These are phyloP conservation scores for Magnaporthiopsis poae DNA, from an alignment of 2,329 filamentous ascomycete species.

Conservation along the genomic window DNA sequence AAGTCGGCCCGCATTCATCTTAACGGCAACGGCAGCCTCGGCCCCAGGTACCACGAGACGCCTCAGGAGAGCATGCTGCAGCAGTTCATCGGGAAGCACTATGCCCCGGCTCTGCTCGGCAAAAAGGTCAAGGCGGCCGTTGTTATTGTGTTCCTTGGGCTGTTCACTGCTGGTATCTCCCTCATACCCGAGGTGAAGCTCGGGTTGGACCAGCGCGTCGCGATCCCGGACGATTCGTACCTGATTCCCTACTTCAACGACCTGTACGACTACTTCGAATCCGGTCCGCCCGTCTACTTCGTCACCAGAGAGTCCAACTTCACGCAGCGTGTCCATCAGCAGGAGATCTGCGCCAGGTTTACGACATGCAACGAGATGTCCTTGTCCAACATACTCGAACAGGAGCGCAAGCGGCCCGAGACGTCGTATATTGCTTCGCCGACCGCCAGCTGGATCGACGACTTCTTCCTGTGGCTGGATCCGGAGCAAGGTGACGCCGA, in stretches of 20 bases:
- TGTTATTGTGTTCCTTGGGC: conserved; percentile 70
- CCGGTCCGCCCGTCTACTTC: conserved; percentile 91
- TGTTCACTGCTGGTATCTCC: conserved; percentile 78
- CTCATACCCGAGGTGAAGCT: conserved; percentile 76
- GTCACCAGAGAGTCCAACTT: conserved; percentile 74
- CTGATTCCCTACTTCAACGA: conserved; percentile 95
- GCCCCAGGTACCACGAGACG: conserved; percentile 57
- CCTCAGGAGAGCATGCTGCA: conserved; percentile 78
- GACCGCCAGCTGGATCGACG: conserved; percentile 91
- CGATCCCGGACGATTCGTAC: conserved; percentile 87
- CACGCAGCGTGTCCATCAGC: conserved; percentile 66
- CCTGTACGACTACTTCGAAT: conserved; percentile 81
- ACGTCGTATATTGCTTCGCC: conserved; percentile 81
- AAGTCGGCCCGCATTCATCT: conserved; percentile 62
- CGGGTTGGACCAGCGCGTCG: conserved; percentile 87
- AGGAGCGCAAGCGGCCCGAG: conserved; percentile 81
- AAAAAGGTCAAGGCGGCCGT: conserved; percentile 71
- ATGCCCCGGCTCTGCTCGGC: conserved; percentile 71
- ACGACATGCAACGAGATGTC: conserved; percentile 78
- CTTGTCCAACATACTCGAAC: conserved; percentile 80
- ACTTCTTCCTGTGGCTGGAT: conserved; percentile 95
- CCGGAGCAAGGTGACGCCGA: conserved; percentile 45
- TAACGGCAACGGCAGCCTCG: conserved; percentile 43
- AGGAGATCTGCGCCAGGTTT: conserved; percentile 81
- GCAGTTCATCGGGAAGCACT: conserved; percentile 78